phyloP scores from a whole-genome alignment of 768 basidiomycete species.

The Termitomyces sp. region DNA sequence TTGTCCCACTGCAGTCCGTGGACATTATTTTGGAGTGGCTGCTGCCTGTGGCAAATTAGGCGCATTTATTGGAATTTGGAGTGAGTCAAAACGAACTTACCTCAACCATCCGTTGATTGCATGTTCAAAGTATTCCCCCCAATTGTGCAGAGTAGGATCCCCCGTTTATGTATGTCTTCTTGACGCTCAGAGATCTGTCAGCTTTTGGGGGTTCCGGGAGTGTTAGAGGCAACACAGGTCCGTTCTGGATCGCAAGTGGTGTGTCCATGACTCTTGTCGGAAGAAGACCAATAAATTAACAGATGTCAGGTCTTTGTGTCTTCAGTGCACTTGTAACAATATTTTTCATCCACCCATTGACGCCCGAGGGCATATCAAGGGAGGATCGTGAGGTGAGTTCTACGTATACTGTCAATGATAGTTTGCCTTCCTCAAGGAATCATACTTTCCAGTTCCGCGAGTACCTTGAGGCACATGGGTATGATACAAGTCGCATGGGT shows the following conservation, averaged over 20 bases:
- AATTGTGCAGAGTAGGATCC: slow-evolving; percentile 50
- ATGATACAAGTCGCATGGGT: too few species aligned
- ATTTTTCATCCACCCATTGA: too few species aligned
- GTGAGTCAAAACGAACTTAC: slow-evolving; percentile 16
- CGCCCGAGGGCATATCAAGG: slow-evolving; percentile 7
- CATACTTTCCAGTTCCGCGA: slow-evolving; percentile 12
- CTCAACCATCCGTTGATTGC: not conserved
- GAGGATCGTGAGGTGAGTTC: slow-evolving; percentile 10
- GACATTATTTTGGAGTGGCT: too few species aligned
- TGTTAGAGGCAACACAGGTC: slow-evolving; percentile 57
- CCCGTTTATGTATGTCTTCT: too few species aligned
- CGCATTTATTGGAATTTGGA: too few species aligned
- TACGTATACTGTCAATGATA: not conserved
- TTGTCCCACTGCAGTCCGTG: too few species aligned
- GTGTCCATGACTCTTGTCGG: not conserved
- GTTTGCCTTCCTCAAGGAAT: not conserved
- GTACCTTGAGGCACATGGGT: slow-evolving; percentile 16
- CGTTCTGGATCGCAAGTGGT: too few species aligned
- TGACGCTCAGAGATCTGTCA: too few species aligned
- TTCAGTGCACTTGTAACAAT: slow-evolving; percentile 5
- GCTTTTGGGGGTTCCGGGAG: slow-evolving; percentile 57
- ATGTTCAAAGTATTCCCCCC: slow-evolving; percentile 57
- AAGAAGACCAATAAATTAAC: not conserved
- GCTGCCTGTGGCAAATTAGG: too few species aligned
- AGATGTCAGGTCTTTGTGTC: slow-evolving; percentile 3